Conservation (phyloP, 2,329 filamentous ascomycete genomes). For the Amauroascus niger region DNA sequence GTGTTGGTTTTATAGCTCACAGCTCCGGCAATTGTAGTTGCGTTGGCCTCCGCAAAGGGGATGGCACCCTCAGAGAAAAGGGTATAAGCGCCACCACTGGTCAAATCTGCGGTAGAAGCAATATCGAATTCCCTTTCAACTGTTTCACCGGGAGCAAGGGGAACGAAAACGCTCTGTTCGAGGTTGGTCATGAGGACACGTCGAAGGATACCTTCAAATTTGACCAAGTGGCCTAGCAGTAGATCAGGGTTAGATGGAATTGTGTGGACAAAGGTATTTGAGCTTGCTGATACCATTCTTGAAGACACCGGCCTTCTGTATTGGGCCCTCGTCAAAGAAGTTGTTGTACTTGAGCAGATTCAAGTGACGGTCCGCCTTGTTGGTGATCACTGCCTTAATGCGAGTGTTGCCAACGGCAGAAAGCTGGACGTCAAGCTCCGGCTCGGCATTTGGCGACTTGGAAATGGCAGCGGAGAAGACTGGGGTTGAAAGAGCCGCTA, state of each 20-base stretch:
- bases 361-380: constrained; percentile 26
- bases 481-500: constrained; percentile 3
- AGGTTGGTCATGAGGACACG: constrained; percentile 24
- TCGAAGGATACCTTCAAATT: constrained; percentile 28
- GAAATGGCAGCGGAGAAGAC: not conserved
- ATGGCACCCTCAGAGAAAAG: constrained; percentile 49
- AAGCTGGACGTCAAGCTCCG: constrained; percentile 27
- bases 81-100: constrained; percentile 45
- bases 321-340: constrained; percentile 28
- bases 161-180: constrained; percentile 24
- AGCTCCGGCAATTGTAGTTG: constrained; percentile 46
- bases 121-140: constrained; percentile 30
- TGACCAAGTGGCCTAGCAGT: constrained; percentile 22
- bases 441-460: constrained; percentile 14
- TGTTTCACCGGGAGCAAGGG: constrained; percentile 24
- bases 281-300: constrained; percentile 22
- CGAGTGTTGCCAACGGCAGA: constrained; percentile 26
- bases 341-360: constrained; percentile 32
- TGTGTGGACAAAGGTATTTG: not conserved
- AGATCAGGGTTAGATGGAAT: constrained; percentile 10
- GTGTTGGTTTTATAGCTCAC: constrained; percentile 52
- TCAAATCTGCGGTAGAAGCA: constrained; percentile 34
- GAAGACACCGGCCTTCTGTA: constrained; percentile 30
- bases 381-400: constrained; percentile 31
- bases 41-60: constrained; percentile 45